Evolutionary conservation across 257 asterid genomes (phyloP).

Genomic region (Solanum rostratum): DNA sequence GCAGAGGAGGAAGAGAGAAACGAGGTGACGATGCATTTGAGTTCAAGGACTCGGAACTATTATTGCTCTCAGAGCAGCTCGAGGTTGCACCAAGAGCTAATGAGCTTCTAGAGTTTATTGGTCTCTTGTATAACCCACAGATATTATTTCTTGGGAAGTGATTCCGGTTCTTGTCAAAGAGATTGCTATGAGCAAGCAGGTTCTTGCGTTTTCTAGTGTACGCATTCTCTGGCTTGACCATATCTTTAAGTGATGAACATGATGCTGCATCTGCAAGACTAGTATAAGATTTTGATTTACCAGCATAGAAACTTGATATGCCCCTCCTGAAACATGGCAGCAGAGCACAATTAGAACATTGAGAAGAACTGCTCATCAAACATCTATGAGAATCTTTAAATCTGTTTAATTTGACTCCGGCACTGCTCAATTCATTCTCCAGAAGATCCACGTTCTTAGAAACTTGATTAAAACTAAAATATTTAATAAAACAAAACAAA

Average conservation of each 20-base stretch:
- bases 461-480: neutral
- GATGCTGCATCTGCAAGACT: constrained; percentile 53
- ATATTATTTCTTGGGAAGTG: constrained; percentile 19
- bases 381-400: neutral
- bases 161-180: constrained; percentile 44
- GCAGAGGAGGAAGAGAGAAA: constrained; percentile 62
- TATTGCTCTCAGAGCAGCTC: constrained; percentile 13
- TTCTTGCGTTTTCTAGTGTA: constrained; percentile 60
- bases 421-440: neutral
- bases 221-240: constrained; percentile 56
- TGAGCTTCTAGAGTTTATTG: constrained; percentile 44
- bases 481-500: neutral
- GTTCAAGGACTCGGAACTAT: constrained; percentile 17
- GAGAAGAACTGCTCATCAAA: neutral
- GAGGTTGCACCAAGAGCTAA: constrained; percentile 33
- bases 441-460: neutral
- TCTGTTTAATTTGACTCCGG: neutral
- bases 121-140: constrained; percentile 46
- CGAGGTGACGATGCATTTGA: constrained; percentile 39
- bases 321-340: constrained; percentile 28
- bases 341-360: neutral
- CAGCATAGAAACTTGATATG: constrained; percentile 24
- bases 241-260: constrained; percentile 41
- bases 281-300: constrained; percentile 43
- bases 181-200: constrained; percentile 43